Evolutionary conservation across 2,329 filamentous ascomycete genomes (phyloP).

Genomic region (Phyllosticta citrichinensis): DNA sequence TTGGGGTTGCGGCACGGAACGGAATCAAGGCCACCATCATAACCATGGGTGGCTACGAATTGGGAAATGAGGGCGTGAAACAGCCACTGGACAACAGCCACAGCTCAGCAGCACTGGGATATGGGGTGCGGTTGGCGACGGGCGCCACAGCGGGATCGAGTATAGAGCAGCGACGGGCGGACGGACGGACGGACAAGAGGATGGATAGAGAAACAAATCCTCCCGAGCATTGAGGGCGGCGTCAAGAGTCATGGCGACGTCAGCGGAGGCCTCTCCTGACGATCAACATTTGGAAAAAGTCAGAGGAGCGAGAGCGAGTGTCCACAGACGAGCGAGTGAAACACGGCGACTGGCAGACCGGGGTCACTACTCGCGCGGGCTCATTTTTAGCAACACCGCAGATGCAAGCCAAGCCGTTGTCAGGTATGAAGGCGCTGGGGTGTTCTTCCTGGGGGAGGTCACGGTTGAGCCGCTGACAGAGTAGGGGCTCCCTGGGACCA

Average conservation of each 20-base stretch:
- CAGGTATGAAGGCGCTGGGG: not conserved
- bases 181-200: too few species aligned
- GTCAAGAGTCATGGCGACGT: not conserved
- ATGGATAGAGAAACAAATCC: too few species aligned
- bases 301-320: not conserved
- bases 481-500: not conserved
- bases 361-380: not conserved
- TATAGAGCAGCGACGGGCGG: not conserved
- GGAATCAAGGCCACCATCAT: not conserved
- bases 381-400: not conserved
- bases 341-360: not conserved
- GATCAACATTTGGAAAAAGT: not conserved
- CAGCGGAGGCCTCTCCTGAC: not conserved
- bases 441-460: not conserved
- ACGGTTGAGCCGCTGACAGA: not conserved
- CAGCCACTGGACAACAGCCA: too few species aligned
- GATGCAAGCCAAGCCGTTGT: not conserved
- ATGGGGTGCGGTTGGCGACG: too few species aligned
- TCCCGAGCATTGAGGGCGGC: too few species aligned
- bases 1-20: not conserved
- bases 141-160: not conserved
- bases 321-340: not conserved
- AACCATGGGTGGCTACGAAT: not conserved
- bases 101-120: too few species aligned
- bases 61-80: not conserved